Conservation (phyloP, 148 eudicot genomes). For the Vaccinium vitisidaea region DNA sequence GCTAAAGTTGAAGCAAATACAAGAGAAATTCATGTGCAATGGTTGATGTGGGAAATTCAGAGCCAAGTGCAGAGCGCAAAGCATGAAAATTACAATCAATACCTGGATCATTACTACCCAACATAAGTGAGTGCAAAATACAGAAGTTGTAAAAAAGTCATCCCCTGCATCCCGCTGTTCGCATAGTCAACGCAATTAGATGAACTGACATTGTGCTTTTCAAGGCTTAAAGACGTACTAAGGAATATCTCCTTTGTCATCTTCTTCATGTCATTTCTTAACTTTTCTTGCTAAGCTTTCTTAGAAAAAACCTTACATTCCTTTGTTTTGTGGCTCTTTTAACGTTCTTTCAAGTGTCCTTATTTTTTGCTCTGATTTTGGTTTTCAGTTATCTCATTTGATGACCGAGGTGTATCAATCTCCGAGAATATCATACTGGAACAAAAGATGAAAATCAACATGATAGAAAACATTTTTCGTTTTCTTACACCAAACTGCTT, state of each 20-base stretch:
- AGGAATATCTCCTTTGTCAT: not conserved
- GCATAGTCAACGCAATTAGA: not conserved
- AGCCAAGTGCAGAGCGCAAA: not conserved
- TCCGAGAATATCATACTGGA: too few species aligned
- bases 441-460: not conserved
- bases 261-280: not conserved
- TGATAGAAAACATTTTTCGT: not conserved
- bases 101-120: not conserved
- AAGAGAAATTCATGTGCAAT: not conserved
- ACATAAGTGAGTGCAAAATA: not conserved
- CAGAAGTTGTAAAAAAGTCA: not conserved
- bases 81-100: not conserved
- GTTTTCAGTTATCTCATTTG: not conserved
- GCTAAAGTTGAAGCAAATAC: not conserved
- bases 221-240: not conserved
- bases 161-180: not conserved
- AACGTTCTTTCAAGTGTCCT: not conserved
- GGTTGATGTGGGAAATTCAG: not conserved
- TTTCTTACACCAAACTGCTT: conserved; percentile 1
- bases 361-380: not conserved
- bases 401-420: not conserved
- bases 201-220: not conserved
- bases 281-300: not conserved
- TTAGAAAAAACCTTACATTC: not conserved
- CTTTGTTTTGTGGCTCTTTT: not conserved